Evolutionary conservation across 768 basidiomycete genomes (phyloP), one percentile per base, ranked within the genome.

Genomic region (Lactarius pseudohatsudake): DNA sequence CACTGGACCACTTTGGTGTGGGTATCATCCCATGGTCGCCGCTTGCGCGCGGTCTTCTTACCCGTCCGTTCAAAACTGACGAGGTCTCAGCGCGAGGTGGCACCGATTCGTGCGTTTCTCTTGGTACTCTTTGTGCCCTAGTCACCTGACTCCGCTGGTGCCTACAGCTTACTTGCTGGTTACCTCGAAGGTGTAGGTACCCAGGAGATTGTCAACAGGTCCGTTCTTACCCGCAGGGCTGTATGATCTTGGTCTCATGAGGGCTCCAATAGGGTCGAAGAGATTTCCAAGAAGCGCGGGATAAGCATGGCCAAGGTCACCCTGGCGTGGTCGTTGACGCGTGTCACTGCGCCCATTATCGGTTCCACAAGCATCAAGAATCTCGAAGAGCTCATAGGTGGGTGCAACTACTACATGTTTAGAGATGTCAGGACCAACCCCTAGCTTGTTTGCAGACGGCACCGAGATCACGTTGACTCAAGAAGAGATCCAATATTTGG

Each of bases 251-350:
- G 20, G 11, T 16, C 10, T 45, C 20, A 57, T 38, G 36, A 16
- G 0, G 9, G 16, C 40, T 38, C 15, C 41, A 57, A 13, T 30
- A 79, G 80, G 16, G 79, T 82, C 50, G 76, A 81, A 68, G 77
- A 79, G 66, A 65, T 82, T 9, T 77, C 81, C 13, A 69, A 72
- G 45, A 78, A 71, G 66, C 77, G 75, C 58, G 75, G 75, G 4
- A 69, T 75, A 22, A 79, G 72, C 61, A 83, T 82, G 80, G 79
- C 79, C 0, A 79, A 81, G 58, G 71, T 83, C 59, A 75, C 82
- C 4, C 67, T 81, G 45, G 78, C 82, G 15, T 82, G 69, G 69
- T 67, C 62, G 4, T 47, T 60, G 57, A 56, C 61, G 26, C 59
- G 61, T 20, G 62, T 61, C 20, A 47, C 61, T 8, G 61, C 68